Evolutionary conservation across 495 filamentous ascomycete genomes (phyloP).

Genomic region (Xylaria longipes): DNA sequence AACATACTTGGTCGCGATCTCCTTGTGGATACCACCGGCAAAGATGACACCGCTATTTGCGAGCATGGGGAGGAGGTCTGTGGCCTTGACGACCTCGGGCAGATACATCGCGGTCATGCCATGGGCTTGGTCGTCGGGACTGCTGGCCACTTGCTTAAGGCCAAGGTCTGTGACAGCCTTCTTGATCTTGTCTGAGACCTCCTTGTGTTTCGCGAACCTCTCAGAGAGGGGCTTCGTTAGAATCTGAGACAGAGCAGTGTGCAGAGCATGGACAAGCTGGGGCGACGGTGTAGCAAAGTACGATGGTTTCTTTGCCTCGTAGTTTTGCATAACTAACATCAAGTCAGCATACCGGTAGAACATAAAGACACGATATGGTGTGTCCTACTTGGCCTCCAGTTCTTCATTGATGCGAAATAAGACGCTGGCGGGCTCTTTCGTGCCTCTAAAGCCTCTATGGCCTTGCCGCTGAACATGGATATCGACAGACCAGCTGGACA

Average conservation of each 20-base stretch:
- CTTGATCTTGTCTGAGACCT: slow-evolving; percentile 82
- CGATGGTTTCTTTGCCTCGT: slow-evolving; percentile 94
- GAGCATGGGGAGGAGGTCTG: slow-evolving; percentile 84
- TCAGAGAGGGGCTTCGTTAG: slow-evolving; percentile 76
- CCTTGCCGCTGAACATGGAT: slow-evolving; percentile 86
- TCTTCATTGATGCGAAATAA: slow-evolving; percentile 95
- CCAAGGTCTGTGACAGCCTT: slow-evolving; percentile 77
- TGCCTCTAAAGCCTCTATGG: slow-evolving; percentile 80
- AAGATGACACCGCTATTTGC: slow-evolving; percentile 92
- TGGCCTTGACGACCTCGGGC: slow-evolving; percentile 77
- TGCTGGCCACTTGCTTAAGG: slow-evolving; percentile 81
- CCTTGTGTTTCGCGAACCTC: slow-evolving; percentile 79
- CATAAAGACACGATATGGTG: background rate
- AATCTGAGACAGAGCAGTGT: slow-evolving; percentile 91
- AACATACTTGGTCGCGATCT: slow-evolving; percentile 64
- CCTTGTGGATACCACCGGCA: slow-evolving; percentile 92
- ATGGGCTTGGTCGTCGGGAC: slow-evolving; percentile 89
- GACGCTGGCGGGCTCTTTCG: slow-evolving; percentile 79
- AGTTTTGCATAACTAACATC: slow-evolving; percentile 87
- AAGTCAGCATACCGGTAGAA: slow-evolving; percentile 14
- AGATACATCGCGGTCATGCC: slow-evolving; percentile 98
- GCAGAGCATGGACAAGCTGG: slow-evolving; percentile 90
- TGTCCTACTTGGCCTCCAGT: slow-evolving; percentile 85
- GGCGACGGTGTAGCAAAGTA: slow-evolving; percentile 98
- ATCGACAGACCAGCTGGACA: slow-evolving; percentile 93